A percentile compares a stretch with the other conserved stretches of the same genome.
These are phyloP conservation scores for Solanum raphanifolium DNA, from an alignment of 257 asterid species.

Conservation along the genomic window DNA sequence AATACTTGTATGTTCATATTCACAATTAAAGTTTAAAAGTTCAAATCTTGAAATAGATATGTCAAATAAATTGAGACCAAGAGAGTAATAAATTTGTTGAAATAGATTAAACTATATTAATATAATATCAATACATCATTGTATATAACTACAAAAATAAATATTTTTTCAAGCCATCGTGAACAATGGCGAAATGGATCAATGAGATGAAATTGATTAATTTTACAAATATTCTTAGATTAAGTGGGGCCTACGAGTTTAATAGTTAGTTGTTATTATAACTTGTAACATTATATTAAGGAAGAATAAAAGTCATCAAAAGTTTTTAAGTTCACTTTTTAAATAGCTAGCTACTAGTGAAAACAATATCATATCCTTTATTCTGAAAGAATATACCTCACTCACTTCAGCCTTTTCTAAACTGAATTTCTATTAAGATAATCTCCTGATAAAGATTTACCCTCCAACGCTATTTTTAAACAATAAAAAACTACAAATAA, in stretches of 20 bases:
- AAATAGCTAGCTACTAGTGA: neutral
- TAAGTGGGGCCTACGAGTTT: neutral
- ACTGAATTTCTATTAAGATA: neutral
- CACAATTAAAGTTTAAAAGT: neutral
- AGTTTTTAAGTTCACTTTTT: neutral
- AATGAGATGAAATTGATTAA: neutral
- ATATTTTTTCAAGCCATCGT: neutral
- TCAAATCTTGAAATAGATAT: no score
- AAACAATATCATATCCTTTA: neutral
- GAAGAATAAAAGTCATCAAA: neutral
- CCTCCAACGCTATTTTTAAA: no score
- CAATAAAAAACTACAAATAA: neutral
- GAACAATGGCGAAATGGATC: neutral
- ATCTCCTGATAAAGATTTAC: no score
- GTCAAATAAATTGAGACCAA: neutral
- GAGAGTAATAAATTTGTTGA: neutral
- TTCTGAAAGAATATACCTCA: neutral
- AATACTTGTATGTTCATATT: no score
- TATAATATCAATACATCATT: neutral
- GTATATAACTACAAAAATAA: neutral
- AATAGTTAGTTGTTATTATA: neutral
- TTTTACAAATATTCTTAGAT: neutral
- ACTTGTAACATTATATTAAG: neutral
- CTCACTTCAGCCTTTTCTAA: neutral
- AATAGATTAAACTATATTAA: neutral